A percentile compares a stretch with the other conserved stretches of the same genome.
phyloP scores from a whole-genome alignment of 345 rosid species.

The Eucalyptus curtisii region DNA sequence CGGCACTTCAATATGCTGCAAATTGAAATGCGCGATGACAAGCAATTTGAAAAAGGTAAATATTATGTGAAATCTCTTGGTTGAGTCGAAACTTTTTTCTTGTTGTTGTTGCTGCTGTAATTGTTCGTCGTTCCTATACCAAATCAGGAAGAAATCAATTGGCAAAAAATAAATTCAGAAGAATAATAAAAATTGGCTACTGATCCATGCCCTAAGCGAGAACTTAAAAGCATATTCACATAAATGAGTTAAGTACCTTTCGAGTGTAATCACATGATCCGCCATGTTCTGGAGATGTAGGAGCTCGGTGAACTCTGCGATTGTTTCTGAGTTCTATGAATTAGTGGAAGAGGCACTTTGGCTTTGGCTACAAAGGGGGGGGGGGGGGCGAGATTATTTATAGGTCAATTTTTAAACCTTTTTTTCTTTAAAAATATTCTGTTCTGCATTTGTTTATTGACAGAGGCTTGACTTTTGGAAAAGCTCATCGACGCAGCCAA shows the following conservation, averaged over 20 bases:
- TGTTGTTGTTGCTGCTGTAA: not conserved
- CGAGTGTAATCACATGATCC: not conserved
- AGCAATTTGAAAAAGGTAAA: fast-evolving
- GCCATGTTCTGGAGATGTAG: not conserved
- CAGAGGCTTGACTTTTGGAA: no score
- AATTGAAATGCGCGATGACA: fast-evolving
- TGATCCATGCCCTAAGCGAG: fast-evolving
- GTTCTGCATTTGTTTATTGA: no score
- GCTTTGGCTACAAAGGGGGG: no score
- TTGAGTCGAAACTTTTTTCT: not conserved
- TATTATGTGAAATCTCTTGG: not conserved
- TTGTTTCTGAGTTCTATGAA: not conserved
- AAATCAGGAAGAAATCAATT: no score
- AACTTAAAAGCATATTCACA: not conserved
- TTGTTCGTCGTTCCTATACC: fast-evolving
- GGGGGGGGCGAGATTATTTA: no score
- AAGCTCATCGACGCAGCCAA: constrained; percentile 25
- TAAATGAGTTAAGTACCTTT: not conserved
- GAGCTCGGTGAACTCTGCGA: not conserved
- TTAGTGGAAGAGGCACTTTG: not conserved
- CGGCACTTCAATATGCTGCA: fast-evolving
- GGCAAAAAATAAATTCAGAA: no score
- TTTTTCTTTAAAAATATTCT: no score
- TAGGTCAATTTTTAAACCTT: no score
- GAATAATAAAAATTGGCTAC: not conserved